Conservation (phyloP, 2,329 filamentous ascomycete genomes). For the Colletotrichum sp. region DNA sequence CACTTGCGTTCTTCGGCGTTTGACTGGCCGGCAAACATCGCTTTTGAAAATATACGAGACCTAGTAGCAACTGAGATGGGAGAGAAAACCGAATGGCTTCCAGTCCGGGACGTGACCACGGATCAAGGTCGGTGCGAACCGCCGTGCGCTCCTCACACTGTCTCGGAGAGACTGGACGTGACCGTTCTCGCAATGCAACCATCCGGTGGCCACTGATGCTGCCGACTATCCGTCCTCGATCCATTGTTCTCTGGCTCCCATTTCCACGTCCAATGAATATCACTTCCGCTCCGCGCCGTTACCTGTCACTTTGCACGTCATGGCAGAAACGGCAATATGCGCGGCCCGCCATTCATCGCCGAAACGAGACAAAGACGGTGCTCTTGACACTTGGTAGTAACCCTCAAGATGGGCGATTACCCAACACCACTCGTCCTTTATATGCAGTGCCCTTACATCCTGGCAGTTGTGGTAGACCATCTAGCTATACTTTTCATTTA, state of each 20-base stretch:
- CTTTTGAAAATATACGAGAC: neutral
- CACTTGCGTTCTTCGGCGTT: neutral
- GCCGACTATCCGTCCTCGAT: neutral
- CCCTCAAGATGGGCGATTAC: neutral
- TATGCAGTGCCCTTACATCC: neutral
- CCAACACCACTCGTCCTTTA: neutral
- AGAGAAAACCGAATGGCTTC: neutral
- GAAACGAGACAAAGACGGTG: neutral
- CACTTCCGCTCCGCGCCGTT: neutral
- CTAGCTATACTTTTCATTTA: neutral
- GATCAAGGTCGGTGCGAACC: neutral
- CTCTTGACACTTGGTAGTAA: neutral
- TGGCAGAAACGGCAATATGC: neutral
- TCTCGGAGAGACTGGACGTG: neutral
- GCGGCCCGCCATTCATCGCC: neutral
- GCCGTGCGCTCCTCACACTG: neutral
- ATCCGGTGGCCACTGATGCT: neutral
- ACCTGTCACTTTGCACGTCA: neutral
- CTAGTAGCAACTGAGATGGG: neutral
- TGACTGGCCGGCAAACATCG: neutral
- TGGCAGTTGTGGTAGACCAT: neutral
- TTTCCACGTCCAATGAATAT: neutral
- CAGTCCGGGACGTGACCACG: neutral
- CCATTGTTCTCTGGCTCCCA: neutral
- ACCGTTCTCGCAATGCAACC: neutral